Conservation (phyloP, 306 rosid genomes). For the Biancaea sappan region DNA sequence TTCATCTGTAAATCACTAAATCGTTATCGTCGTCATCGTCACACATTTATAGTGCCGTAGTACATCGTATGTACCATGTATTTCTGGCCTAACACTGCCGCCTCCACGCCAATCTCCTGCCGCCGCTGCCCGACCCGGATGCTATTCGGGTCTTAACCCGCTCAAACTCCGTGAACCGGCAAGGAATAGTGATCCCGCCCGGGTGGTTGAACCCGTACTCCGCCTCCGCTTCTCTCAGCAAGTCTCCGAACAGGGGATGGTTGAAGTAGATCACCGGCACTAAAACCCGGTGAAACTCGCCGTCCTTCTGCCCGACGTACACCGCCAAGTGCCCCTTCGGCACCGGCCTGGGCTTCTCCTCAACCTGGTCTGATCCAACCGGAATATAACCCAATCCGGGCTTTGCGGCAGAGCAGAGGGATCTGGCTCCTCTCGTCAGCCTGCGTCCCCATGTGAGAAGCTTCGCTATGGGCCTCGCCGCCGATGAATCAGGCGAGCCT, state of each 20-base stretch:
- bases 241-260: slow-evolving; percentile 80
- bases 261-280: slow-evolving; percentile 90
- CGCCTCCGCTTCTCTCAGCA: slow-evolving; percentile 70
- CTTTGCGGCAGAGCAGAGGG: slow-evolving; percentile 46
- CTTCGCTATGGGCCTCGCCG: slow-evolving; percentile 38
- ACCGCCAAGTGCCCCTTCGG: slow-evolving; percentile 93
- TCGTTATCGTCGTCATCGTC: slow-evolving; percentile 37
- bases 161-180: slow-evolving; percentile 75
- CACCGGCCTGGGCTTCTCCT: slow-evolving; percentile 33
- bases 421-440: slow-evolving; percentile 50
- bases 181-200: slow-evolving; percentile 90
- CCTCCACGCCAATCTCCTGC: slow-evolving; percentile 48
- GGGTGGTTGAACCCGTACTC: slow-evolving; percentile 78
- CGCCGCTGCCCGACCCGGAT: slow-evolving; percentile 41
- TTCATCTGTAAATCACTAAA: slow-evolving; percentile 1
- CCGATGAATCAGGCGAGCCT: not conserved
- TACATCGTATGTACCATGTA: too few species aligned
- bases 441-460: slow-evolving; percentile 67
- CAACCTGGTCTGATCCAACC: slow-evolving; percentile 43
- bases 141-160: slow-evolving; percentile 72
- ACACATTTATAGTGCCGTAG: not conserved
- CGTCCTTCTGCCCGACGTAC: slow-evolving; percentile 80
- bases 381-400: slow-evolving; percentile 45
- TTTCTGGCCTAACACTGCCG: too few species aligned
- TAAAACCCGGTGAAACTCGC: slow-evolving; percentile 70